phyloP scores from a whole-genome alignment of 2,329 filamentous ascomycete genomes.

The Daldinia sp. region DNA sequence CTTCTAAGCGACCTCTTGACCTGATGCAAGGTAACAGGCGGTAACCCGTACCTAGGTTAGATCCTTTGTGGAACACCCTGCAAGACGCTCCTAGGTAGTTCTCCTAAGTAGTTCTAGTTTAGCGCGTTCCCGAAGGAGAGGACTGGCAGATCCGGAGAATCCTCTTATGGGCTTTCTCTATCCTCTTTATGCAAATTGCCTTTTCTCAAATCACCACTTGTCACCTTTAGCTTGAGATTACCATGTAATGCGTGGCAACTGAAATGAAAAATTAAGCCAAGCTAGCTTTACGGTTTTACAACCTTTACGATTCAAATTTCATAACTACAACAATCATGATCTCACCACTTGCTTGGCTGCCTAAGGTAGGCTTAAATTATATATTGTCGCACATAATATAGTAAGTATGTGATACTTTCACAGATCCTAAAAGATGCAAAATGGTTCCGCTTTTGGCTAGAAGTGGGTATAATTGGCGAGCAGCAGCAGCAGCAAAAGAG shows the following conservation, averaged over 20 bases:
- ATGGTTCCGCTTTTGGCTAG: conserved; percentile 28
- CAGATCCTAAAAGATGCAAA: conserved; percentile 5
- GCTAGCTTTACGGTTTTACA: not conserved
- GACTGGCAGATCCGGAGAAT: conserved; percentile 36
- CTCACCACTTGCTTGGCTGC: conserved; percentile 24
- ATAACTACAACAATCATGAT: conserved; percentile 29
- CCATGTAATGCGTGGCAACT: conserved; percentile 4
- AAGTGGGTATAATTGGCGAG: conserved; percentile 8
- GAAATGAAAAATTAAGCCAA: not conserved
- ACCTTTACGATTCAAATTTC: conserved; percentile 21
- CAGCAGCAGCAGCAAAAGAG: not conserved
- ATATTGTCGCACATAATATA: conserved; percentile 23
- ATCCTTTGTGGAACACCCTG: conserved; percentile 24
- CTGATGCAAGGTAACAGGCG: conserved; percentile 32
- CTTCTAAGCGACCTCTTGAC: conserved; percentile 12
- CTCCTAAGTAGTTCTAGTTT: conserved; percentile 1
- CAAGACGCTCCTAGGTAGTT: conserved; percentile 20
- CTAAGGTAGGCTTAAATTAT: conserved; percentile 5
- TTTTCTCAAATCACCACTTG: conserved; percentile 3
- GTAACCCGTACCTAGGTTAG: conserved; percentile 32
- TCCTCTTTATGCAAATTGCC: conserved; percentile 18
- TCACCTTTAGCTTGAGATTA: not conserved
- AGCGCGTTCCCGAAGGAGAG: conserved; percentile 32
- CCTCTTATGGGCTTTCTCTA: conserved; percentile 5
- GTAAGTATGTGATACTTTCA: conserved; percentile 1